Percentiles rank a stretch among this genome's conserved stretches.
Conservation (phyloP, 768 basidiomycete genomes). For the Pleurotus salmoneostramineus region DNA sequence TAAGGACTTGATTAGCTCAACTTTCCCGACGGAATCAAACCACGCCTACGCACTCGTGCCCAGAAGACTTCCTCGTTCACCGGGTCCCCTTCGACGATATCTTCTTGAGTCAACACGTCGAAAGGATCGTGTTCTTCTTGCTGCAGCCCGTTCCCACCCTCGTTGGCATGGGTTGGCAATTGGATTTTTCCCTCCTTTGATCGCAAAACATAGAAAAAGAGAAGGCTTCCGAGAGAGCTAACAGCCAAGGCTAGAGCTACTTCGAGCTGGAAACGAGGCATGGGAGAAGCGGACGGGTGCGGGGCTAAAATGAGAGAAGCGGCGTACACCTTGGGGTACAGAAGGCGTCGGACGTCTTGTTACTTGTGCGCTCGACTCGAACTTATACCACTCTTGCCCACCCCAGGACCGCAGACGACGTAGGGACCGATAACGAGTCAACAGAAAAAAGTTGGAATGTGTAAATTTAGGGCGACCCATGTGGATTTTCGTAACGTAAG, state of each 20-base stretch:
- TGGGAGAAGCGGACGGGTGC: slow-evolving; percentile 19
- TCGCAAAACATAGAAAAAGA: slow-evolving; percentile 35
- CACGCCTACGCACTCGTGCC: slow-evolving; percentile 37
- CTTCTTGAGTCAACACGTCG: slow-evolving; percentile 69
- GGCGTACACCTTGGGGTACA: too few species aligned
- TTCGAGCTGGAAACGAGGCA: slow-evolving; percentile 60
- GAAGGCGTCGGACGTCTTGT: too few species aligned
- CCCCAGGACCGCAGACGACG: neutral
- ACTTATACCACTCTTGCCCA: neutral
- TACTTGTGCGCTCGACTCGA: neutral
- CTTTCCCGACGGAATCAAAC: neutral
- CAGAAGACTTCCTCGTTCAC: slow-evolving; percentile 60
- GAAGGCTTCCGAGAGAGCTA: slow-evolving; percentile 39
- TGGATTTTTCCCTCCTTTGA: slow-evolving; percentile 47
- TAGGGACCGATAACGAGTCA: slow-evolving; percentile 1
- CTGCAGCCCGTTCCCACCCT: slow-evolving; percentile 15
- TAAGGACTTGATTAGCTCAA: slow-evolving; percentile 18
- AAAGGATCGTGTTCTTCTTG: slow-evolving; percentile 49
- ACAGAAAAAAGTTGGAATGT: neutral
- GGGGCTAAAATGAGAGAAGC: too few species aligned
- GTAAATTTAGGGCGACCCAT: neutral
- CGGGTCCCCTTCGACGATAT: slow-evolving; percentile 63
- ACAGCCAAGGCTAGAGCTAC: slow-evolving; percentile 44
- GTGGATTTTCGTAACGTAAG: neutral
- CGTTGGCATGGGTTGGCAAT: slow-evolving; percentile 33